Evolutionary conservation across 225 moss, liverwort and hornwort species (phyloP), one percentile per base, ranked within the genome.

Genomic region (Climacium dendroides): DNA sequence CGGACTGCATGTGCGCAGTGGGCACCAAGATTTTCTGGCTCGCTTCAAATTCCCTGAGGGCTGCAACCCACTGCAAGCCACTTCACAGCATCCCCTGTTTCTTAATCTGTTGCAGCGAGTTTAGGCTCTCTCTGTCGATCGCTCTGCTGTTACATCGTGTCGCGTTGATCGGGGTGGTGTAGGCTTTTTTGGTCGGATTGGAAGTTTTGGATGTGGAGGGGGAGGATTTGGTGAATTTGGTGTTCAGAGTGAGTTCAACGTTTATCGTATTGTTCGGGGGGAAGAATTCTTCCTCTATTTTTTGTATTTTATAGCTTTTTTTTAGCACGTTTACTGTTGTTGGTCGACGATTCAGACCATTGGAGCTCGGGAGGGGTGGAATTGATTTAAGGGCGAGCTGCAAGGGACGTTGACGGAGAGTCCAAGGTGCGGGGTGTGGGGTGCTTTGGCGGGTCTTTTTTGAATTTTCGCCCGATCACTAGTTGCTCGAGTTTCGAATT

Each of bases 321-420:
- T 66, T 58, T 29, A 25, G 85, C 9, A 59, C 61, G 19, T 22
- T 71, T 50, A 28, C 48, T 64, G 81, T 18, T 67, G 69, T 6
- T 39, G 19, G 60, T 80, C 75, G 79, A 79, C 85, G 65, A 74
- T 64, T 70, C 74, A 59, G 59, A 48, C 66, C n/a, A 48, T 20
- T 79, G 45, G 79, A 66, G 66, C 78, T 79, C 41, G 53, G 14
- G 52, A 50, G 64, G 47, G 39, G 83, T 61, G 65, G 19, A 47
- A 35, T 78, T 47, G 79, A 39, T 70, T 28, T 13, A 67, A 37
- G 17, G 65, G 83, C 37, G 58, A 50, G 39, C 74, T 55, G 78
- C 52, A 53, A 66, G 64, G 63, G 65, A 60, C 87, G 66, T 82
- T 85, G 85, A 85, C 89, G 88, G 89, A 91, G 66, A 80, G 79